Evolutionary conservation across 495 filamentous ascomycete genomes (phyloP).

Genomic region (Hypoxylon lenormandii): DNA sequence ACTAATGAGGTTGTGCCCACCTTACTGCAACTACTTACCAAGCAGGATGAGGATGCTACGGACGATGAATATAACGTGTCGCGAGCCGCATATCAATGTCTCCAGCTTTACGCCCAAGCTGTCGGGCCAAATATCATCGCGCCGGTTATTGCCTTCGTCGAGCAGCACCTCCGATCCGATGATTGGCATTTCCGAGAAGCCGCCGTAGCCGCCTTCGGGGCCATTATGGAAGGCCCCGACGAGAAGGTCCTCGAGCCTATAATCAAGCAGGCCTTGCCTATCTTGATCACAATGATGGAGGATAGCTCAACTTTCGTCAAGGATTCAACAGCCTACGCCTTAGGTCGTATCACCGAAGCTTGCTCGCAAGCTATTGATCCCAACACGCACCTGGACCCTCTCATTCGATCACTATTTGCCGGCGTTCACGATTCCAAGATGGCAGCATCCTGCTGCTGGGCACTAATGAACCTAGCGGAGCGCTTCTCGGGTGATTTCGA

Average conservation of each 20-base stretch:
- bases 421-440: conserved; percentile 95
- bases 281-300: conserved; percentile 95
- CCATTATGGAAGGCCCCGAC: conserved; percentile 98
- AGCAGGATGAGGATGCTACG: conserved; percentile 95
- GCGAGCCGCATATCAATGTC: conserved; percentile 93
- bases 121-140: conserved; percentile 82
- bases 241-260: conserved; percentile 87
- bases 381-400: conserved; percentile 77
- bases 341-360: conserved; percentile 93
- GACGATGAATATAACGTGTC: conserved; percentile 98
- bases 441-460: conserved; percentile 98
- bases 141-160: conserved; percentile 88
- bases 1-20: conserved; percentile 93
- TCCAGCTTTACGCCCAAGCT: conserved; percentile 93
- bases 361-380: conserved; percentile 90
- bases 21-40: conserved; percentile 85
- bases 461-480: conserved; percentile 97
- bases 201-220: conserved; percentile 96
- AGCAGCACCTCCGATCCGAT: conserved; percentile 85
- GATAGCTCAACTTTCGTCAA: conserved; percentile 88
- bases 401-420: conserved; percentile 89
- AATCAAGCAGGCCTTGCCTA: conserved; percentile 90
- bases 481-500: conserved; percentile 86
- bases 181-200: conserved; percentile 95
- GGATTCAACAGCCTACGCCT: conserved; percentile 96